Evolutionary conservation across 2,329 filamentous ascomycete genomes (phyloP).

Genomic region (Boeremia exigua): DNA sequence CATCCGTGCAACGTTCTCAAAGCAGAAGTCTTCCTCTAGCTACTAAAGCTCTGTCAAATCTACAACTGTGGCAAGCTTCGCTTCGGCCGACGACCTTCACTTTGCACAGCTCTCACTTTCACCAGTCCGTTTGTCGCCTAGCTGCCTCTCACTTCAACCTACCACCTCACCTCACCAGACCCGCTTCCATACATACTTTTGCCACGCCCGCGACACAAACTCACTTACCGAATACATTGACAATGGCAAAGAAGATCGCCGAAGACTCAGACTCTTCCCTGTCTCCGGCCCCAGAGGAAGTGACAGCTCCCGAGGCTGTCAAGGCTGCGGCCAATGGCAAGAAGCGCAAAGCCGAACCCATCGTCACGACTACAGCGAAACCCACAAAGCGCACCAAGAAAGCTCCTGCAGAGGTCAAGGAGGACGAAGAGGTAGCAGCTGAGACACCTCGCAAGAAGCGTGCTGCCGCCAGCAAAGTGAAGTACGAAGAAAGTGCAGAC

Average conservation of each 20-base stretch:
- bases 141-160: background rate
- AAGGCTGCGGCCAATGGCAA: conserved; percentile 18
- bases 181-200: conserved; percentile 1
- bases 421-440: conserved; percentile 2
- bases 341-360: conserved; percentile 40
- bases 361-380: conserved; percentile 11
- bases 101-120: conserved; percentile 11
- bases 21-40: no score
- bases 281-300: conserved; percentile 27
- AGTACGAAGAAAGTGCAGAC: conserved; percentile 26
- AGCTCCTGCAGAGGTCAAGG: conserved; percentile 6
- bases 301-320: conserved; percentile 4
- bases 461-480: conserved; percentile 23
- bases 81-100: background rate
- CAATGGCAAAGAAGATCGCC: conserved; percentile 28
- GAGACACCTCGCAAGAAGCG: conserved; percentile 23
- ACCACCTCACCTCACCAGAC: background rate
- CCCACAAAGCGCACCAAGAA: conserved; percentile 26
- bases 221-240: conserved; percentile 1
- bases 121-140: background rate
- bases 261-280: conserved; percentile 32
- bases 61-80: background rate
- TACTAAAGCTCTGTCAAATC: background rate
- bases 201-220: background rate
- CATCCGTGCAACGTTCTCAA: background rate